Percentiles rank a stretch among this genome's conserved stretches.
Evolutionary conservation across 257 asterid species (phyloP).

Genomic region (Nicotiana noctiflora): DNA sequence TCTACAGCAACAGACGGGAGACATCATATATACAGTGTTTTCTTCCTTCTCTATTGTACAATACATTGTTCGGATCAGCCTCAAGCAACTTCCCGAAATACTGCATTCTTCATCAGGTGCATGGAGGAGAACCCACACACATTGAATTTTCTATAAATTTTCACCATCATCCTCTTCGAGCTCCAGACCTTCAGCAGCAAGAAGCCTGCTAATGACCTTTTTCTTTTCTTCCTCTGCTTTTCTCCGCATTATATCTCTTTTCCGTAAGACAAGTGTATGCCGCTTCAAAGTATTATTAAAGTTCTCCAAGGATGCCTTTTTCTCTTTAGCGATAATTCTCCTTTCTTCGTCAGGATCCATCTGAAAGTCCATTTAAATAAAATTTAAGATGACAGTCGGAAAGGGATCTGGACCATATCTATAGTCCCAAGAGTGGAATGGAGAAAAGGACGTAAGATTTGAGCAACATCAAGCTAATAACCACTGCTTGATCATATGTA

Average conservation of each 20-base stretch:
- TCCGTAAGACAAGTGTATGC: conserved; percentile 72
- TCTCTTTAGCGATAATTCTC: conserved; percentile 74
- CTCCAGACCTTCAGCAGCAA: conserved; percentile 96
- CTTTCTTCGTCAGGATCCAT: conserved; percentile 89
- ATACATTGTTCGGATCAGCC: neutral
- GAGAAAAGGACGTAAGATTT: neutral
- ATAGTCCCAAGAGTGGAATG: neutral
- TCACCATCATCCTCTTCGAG: conserved; percentile 63
- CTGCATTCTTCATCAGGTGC: neutral
- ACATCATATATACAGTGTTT: conserved; percentile 7
- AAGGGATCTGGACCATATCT: neutral
- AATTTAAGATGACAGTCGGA: neutral
- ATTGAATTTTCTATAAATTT: conserved; percentile 16
- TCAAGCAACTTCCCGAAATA: neutral
- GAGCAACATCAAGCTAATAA: neutral
- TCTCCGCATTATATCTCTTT: conserved; percentile 66
- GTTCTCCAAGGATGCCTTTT: conserved; percentile 64
- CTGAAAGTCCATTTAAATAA: conserved; percentile 27
- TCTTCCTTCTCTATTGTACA: conserved; percentile 7
- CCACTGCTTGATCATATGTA: neutral
- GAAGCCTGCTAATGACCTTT: conserved; percentile 55
- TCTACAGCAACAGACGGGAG: neutral
- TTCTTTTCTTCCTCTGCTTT: conserved; percentile 79
- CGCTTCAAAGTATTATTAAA: conserved; percentile 66
- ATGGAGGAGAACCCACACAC: neutral